Evolutionary conservation across 345 rosid species (phyloP).

Genomic region (Populus simonii): DNA sequence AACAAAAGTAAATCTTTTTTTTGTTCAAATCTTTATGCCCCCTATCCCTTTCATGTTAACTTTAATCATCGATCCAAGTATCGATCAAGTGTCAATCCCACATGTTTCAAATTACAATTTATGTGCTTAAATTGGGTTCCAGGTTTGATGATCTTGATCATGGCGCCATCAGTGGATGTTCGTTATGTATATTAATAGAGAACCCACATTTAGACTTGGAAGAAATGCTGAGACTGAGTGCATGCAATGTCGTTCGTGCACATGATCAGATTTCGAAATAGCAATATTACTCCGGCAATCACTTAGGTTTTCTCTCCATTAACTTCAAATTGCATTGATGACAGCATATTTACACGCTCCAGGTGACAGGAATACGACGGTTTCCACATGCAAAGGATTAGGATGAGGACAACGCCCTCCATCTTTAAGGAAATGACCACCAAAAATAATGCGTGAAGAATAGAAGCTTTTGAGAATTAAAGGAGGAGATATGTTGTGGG

Average conservation of each 20-base stretch:
- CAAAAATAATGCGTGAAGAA: not conserved
- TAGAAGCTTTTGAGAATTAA: not conserved
- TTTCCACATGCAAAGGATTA: not conserved
- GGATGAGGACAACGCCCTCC: conserved; percentile 12
- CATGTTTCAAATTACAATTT: not conserved
- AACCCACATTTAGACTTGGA: too few species aligned
- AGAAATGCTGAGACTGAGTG: not conserved
- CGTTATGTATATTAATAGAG: too few species aligned
- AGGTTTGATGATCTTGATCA: too few species aligned
- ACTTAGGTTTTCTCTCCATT: too few species aligned
- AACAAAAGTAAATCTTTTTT: conserved; percentile 9
- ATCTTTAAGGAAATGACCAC: not conserved
- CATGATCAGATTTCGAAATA: not conserved
- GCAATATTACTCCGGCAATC: too few species aligned
- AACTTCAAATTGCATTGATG: not conserved
- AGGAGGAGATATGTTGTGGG: not conserved
- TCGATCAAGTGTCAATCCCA: not conserved
- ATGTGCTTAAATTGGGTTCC: not conserved
- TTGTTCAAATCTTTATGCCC: not conserved
- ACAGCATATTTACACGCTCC: not conserved
- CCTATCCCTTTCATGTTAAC: not conserved
- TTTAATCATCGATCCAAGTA: not conserved
- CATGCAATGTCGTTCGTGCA: not conserved
- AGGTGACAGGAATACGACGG: not conserved
- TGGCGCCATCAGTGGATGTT: too few species aligned